A percentile compares a stretch with the other conserved stretches of the same genome.
Conservation (phyloP, 2,329 filamentous ascomycete species). For the Bipolaris gigantea region DNA sequence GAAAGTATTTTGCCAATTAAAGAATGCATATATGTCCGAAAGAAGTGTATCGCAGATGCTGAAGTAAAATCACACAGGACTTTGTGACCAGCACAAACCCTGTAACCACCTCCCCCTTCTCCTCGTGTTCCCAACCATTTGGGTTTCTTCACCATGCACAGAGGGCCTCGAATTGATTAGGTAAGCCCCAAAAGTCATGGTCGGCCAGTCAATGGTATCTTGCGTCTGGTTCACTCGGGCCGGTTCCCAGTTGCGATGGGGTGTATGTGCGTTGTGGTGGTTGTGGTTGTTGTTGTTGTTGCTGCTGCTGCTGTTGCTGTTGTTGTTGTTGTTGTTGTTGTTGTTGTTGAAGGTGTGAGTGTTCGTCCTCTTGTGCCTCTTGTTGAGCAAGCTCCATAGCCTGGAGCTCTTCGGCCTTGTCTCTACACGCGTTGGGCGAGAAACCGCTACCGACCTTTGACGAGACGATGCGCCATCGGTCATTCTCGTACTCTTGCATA, state of each 20-base stretch:
- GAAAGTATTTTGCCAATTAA: conserved; percentile 28
- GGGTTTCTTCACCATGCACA: conserved; percentile 30
- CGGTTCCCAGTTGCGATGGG: conserved; percentile 35
- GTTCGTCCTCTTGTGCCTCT: conserved; percentile 26
- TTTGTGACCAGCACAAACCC: conserved; percentile 41
- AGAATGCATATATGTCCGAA: conserved; percentile 25
- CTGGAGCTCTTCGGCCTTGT: conserved; percentile 69
- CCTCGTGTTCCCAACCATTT: conserved; percentile 8
- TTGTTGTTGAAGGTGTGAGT: conserved; percentile 31
- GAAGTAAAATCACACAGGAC: background rate
- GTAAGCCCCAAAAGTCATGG: conserved; percentile 14
- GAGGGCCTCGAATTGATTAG: conserved; percentile 30
- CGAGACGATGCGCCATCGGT: conserved; percentile 90
- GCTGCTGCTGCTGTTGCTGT: conserved; percentile 20
- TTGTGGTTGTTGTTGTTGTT: conserved; percentile 28
- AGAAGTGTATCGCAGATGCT: conserved; percentile 14
- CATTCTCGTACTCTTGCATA: conserved; percentile 82
- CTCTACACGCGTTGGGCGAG: conserved; percentile 82
- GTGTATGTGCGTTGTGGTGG: conserved; percentile 36
- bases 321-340: conserved; percentile 9
- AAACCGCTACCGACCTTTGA: conserved; percentile 90
- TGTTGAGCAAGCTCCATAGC: conserved; percentile 31
- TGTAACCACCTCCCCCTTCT: conserved; percentile 6
- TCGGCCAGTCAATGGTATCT: conserved; percentile 44
- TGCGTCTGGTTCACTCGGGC: conserved; percentile 36